A percentile compares a stretch with the other conserved stretches of the same genome.
Conservation (phyloP, 306 rosid genomes). For the Glycine latifolia region DNA sequence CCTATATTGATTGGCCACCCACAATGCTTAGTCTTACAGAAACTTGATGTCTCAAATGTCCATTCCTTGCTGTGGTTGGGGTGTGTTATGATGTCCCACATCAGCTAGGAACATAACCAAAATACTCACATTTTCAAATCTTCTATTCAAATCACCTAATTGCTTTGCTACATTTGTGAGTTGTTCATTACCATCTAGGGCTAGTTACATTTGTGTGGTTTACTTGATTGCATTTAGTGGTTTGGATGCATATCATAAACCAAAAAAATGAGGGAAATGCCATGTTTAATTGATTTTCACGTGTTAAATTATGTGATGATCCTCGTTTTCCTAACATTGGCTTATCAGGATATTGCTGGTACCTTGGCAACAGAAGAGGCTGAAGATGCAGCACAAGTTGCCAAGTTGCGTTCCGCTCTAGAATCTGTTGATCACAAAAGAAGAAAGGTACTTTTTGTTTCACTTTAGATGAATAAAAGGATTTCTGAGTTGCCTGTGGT, state of each 20-base stretch:
- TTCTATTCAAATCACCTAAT: constrained; percentile 20
- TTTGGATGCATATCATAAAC: background rate
- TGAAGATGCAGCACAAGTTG: constrained; percentile 75
- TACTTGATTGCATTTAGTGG: constrained; percentile 14
- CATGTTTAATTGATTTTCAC: constrained; percentile 1
- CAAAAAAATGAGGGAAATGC: background rate
- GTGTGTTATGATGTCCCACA: background rate
- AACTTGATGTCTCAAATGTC: background rate
- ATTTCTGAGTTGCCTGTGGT: background rate
- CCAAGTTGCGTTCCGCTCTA: constrained; percentile 84
- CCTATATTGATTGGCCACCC: background rate
- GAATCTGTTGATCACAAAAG: constrained; percentile 92
- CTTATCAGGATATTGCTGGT: constrained; percentile 83
- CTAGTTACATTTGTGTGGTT: constrained; percentile 23
- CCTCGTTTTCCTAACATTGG: constrained; percentile 33
- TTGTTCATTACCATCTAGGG: constrained; percentile 11
- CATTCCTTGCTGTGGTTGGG: background rate
- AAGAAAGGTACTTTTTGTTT: constrained; percentile 66
- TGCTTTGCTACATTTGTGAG: constrained; percentile 11
- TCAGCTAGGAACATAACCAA: background rate
- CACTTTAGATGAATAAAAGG: background rate
- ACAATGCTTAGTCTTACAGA: background rate
- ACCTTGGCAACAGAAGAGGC: constrained; percentile 88
- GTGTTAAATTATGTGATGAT: background rate
- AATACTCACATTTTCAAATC: constrained; percentile 5